phyloP scores from a whole-genome alignment of 139 green algal genomes.

The Chlamydomonas eustigma region DNA sequence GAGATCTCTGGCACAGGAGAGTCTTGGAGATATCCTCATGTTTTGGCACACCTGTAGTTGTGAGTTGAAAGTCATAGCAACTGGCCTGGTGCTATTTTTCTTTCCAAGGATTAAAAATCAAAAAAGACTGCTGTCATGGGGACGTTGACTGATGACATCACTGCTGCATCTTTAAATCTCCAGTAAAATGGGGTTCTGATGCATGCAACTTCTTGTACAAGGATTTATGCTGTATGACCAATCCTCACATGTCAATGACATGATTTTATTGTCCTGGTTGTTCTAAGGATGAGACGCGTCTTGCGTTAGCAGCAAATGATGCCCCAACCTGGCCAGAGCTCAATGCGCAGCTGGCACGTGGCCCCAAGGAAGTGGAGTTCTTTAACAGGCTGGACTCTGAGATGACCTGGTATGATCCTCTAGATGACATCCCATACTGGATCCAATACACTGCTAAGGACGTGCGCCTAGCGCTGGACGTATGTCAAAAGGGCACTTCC shows the following conservation, averaged over 20 bases:
- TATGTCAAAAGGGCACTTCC: slow-evolving; percentile 6
- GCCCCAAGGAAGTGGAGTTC: slow-evolving; percentile 8
- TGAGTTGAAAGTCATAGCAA: too few relatives aligned
- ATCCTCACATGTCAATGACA: too few relatives aligned
- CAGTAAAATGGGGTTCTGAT: too few relatives aligned
- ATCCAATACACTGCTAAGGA: neutral
- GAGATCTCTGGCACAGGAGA: neutral
- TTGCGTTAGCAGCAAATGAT: slow-evolving; percentile 50
- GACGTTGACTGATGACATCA: too few relatives aligned
- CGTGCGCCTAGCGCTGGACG: neutral
- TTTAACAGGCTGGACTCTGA: slow-evolving; percentile 10
- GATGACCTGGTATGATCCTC: slow-evolving; percentile 1
- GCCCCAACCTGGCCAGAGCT: slow-evolving; percentile 50
- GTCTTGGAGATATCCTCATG: neutral
- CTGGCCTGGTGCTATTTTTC: too few relatives aligned
- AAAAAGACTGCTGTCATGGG: too few relatives aligned
- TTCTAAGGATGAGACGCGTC: slow-evolving; percentile 61
- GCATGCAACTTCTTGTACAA: too few relatives aligned
- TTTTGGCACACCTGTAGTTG: neutral
- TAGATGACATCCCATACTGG: slow-evolving; percentile 7
- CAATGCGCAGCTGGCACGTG: slow-evolving; percentile 57
- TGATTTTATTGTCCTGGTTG: too few relatives aligned
- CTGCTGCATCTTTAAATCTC: too few relatives aligned
- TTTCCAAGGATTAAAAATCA: too few relatives aligned
- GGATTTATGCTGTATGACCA: too few relatives aligned